Evolutionary conservation across 257 asterid genomes (phyloP).

Genomic region (Solanum raphanifolium): DNA sequence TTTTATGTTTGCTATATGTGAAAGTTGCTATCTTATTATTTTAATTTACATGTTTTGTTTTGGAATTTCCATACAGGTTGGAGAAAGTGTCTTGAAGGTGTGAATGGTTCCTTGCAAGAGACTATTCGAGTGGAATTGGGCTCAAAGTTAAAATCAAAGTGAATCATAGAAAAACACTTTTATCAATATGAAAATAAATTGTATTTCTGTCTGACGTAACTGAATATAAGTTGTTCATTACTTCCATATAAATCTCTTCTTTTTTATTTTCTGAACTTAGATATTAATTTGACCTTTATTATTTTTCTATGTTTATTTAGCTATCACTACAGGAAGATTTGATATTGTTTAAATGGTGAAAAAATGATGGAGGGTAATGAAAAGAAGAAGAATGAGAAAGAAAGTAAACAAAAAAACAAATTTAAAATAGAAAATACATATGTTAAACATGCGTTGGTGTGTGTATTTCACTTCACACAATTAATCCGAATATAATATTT

Average conservation of each 20-base stretch:
- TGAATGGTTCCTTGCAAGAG: not conserved
- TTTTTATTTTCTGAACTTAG: not conserved
- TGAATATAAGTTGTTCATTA: not conserved
- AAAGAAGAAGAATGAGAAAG: not conserved
- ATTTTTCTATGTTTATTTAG: not conserved
- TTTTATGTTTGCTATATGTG: too few species aligned
- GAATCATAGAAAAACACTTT: not conserved
- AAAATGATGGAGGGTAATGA: not conserved
- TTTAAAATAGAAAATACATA: too few species aligned
- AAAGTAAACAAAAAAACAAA: too few species aligned
- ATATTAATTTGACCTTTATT: not conserved
- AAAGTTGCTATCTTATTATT: too few species aligned
- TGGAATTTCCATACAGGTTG: not conserved
- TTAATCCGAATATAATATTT: too few species aligned
- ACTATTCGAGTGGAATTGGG: not conserved
- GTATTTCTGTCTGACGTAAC: too few species aligned
- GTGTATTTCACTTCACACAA: too few species aligned
- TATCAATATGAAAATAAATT: too few species aligned
- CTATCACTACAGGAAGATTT: not conserved
- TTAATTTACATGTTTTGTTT: not conserved
- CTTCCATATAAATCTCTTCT: not conserved
- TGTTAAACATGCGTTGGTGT: not conserved
- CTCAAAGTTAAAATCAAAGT: not conserved
- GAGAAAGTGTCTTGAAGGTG: too few species aligned
- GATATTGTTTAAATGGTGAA: not conserved